Evolutionary conservation across 2,329 filamentous ascomycete species (phyloP).

Genomic region (Aspergillus udagawae): DNA sequence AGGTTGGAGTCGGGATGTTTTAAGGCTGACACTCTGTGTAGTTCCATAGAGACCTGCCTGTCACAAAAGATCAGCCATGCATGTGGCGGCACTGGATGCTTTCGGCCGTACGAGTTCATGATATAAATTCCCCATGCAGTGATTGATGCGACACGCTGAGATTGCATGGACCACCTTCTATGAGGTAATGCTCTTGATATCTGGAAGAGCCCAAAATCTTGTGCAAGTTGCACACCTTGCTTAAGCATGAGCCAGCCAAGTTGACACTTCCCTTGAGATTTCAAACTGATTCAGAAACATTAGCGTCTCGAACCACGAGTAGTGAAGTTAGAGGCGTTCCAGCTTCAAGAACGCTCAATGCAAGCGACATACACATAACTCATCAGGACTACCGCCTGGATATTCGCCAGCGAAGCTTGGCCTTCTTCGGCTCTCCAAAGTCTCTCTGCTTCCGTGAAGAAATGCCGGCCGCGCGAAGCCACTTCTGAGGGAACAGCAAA

Average conservation of each 20-base stretch:
- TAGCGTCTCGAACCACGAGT: slow-evolving; percentile 7
- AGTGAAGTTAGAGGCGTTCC: not conserved
- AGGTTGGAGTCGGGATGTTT: slow-evolving; percentile 15
- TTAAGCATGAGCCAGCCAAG: slow-evolving; percentile 29
- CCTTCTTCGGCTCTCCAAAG: slow-evolving; percentile 36
- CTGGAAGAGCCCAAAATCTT: slow-evolving; percentile 28
- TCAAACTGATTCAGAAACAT: slow-evolving; percentile 19
- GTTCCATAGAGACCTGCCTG: slow-evolving; percentile 28
- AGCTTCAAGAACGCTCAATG: not conserved
- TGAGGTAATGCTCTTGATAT: slow-evolving; percentile 7
- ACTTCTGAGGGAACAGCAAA: slow-evolving; percentile 24
- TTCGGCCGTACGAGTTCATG: slow-evolving; percentile 23
- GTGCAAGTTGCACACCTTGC: slow-evolving; percentile 29
- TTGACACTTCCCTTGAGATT: slow-evolving; percentile 23
- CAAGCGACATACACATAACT: slow-evolving; percentile 26
- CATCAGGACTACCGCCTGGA: slow-evolving; percentile 35
- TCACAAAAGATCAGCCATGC: slow-evolving; percentile 7
- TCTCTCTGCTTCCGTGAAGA: slow-evolving; percentile 33
- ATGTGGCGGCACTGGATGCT: not conserved
- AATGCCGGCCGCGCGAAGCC: slow-evolving; percentile 30
- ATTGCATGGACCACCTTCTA: slow-evolving; percentile 9
- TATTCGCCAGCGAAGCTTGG: slow-evolving; percentile 27
- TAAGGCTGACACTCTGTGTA: slow-evolving; percentile 17
- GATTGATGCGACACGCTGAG: slow-evolving; percentile 19
- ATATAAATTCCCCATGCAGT: slow-evolving; percentile 31